A percentile compares a stretch with the other conserved stretches of the same genome.
phyloP scores from a whole-genome alignment of 108 stramenopile species.

The Cyclotella distinguenda region DNA sequence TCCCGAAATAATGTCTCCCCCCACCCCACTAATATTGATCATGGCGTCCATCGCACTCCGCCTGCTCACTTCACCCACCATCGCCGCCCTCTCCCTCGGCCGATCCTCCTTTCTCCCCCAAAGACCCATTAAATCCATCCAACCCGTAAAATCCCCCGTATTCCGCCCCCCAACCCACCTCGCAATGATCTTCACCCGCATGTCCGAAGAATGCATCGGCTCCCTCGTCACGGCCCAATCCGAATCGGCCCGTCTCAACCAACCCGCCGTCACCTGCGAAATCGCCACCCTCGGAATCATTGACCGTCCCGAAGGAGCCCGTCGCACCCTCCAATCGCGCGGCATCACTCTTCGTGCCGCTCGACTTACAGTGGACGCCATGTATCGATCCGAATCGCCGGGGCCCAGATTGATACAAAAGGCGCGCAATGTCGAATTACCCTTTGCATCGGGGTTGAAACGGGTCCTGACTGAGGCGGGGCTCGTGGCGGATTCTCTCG shows the following conservation, averaged over 20 bases:
- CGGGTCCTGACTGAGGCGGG: slow-evolving; percentile 51
- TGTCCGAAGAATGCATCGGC: slow-evolving; percentile 75
- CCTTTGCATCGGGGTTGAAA: slow-evolving; percentile 63
- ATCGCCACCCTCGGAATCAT: slow-evolving; percentile 63
- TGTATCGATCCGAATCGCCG: slow-evolving; percentile 41
- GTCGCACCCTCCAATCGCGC: slow-evolving; percentile 50
- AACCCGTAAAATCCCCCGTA: neutral
- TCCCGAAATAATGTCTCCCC: too few species aligned
- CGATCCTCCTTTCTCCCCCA: slow-evolving; percentile 6
- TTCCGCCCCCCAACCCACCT: slow-evolving; percentile 11
- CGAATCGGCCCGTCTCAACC: slow-evolving; percentile 48
- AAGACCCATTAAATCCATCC: neutral
- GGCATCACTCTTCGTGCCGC: slow-evolving; percentile 47
- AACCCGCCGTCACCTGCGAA: slow-evolving; percentile 53
- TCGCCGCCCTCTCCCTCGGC: neutral
- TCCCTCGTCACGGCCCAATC: slow-evolving; percentile 60
- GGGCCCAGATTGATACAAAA: slow-evolving; percentile 49
- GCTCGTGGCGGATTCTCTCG: slow-evolving; percentile 59
- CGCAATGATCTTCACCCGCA: slow-evolving; percentile 64
- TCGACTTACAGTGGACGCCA: slow-evolving; percentile 31
- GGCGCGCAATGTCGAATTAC: slow-evolving; percentile 55
- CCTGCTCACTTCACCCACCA: neutral
- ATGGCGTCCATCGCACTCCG: neutral
- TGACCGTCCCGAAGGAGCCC: slow-evolving; percentile 63
- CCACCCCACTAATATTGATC: too few species aligned